These are phyloP conservation scores for Geopyxis carbonaria DNA, from an alignment of 495 filamentous ascomycete species.

Conservation along the genomic window DNA sequence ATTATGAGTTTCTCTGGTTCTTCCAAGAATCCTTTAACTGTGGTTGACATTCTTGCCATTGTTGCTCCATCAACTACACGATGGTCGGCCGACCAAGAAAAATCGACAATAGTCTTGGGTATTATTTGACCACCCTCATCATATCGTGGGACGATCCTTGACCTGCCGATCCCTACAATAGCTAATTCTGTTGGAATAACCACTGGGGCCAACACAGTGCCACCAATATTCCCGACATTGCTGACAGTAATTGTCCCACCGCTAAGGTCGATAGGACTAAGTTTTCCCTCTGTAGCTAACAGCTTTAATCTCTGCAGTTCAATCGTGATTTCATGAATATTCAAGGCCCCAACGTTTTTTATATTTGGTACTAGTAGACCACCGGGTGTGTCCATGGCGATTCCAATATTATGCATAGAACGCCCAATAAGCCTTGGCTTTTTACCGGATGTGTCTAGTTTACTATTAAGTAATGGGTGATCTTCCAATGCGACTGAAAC, in stretches of 20 bases:
- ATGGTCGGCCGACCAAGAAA: conserved; percentile 97
- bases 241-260: conserved; percentile 90
- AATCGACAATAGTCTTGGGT: conserved; percentile 53
- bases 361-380: conserved; percentile 93
- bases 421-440: conserved; percentile 60
- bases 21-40: conserved; percentile 59
- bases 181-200: conserved; percentile 77
- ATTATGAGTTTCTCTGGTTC: conserved; percentile 68
- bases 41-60: conserved; percentile 74
- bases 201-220: conserved; percentile 80
- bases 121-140: conserved; percentile 35
- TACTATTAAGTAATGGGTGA: conserved; percentile 75
- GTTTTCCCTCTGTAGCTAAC: conserved; percentile 54
- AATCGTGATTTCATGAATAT: conserved; percentile 55
- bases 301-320: conserved; percentile 58
- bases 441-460: conserved; percentile 44
- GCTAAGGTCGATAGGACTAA: conserved; percentile 56
- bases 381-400: conserved; percentile 84
- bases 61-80: conserved; percentile 86
- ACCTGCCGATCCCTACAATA: conserved; percentile 76
- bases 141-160: conserved; percentile 58
- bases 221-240: conserved; percentile 94
- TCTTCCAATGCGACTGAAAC: conserved; percentile 65
- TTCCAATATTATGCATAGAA: conserved; percentile 78
- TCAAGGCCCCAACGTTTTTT: conserved; percentile 58